Conservation (phyloP, 768 basidiomycete genomes). For the Ramaria sp. region DNA sequence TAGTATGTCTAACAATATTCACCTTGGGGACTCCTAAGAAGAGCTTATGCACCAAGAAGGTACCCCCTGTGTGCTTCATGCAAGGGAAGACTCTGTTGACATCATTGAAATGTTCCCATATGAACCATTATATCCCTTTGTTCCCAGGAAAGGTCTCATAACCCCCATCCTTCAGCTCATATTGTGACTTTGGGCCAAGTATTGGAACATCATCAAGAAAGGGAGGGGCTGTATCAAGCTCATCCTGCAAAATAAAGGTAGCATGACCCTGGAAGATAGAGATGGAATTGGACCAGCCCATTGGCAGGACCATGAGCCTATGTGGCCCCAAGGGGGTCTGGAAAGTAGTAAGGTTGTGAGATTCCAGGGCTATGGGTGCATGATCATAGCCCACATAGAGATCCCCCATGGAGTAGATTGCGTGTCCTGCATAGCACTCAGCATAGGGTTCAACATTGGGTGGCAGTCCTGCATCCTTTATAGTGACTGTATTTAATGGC, state of each 20-base stretch:
- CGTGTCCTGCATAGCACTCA: constrained; percentile 16
- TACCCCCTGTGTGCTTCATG: constrained; percentile 26
- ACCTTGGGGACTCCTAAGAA: constrained; percentile 19
- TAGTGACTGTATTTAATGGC: constrained; percentile 28
- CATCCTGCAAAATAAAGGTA: constrained; percentile 24
- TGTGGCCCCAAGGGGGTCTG: constrained; percentile 20
- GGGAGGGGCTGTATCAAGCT: constrained; percentile 25
- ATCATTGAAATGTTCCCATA: constrained; percentile 21
- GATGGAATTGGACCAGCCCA: constrained; percentile 32
- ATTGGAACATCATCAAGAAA: constrained; percentile 32
- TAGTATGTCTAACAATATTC: constrained; percentile 26
- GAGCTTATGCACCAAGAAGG: constrained; percentile 27
- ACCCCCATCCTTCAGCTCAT: constrained; percentile 17
- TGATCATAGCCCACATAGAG: constrained; percentile 14
- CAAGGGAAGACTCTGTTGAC: constrained; percentile 28
- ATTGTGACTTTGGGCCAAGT: constrained; percentile 23
- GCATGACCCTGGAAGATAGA: constrained; percentile 32
- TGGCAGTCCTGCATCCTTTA: constrained; percentile 24
- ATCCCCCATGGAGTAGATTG: constrained; percentile 16
- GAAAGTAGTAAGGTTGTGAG: constrained; percentile 31
- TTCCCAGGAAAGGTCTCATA: constrained; percentile 29
- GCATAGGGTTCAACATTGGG: constrained; percentile 26
- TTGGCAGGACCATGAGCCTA: constrained; percentile 21
- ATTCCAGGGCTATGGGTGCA: constrained; percentile 18
- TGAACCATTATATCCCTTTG: constrained; percentile 23